phyloP scores from a whole-genome alignment of 345 rosid genomes.

The Gossypium australe region DNA sequence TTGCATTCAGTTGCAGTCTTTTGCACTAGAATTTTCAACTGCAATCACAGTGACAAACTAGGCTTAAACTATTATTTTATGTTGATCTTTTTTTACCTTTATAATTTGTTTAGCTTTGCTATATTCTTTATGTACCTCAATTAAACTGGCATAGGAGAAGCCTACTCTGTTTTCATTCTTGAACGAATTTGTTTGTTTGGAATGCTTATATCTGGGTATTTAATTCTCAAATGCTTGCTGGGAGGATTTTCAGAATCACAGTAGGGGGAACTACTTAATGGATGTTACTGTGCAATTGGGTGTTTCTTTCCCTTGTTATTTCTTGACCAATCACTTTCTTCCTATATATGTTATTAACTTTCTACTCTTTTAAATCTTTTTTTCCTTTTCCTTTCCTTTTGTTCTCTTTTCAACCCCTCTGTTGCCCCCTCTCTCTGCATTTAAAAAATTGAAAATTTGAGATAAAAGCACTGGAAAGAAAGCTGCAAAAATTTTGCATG shows the following conservation, averaged over 20 bases:
- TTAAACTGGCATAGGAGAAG: neutral
- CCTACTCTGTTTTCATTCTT: neutral
- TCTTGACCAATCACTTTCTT: neutral
- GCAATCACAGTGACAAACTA: neutral
- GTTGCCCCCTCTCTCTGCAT: neutral
- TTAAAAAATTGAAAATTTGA: neutral
- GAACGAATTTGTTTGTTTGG: neutral
- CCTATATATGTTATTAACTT: neutral
- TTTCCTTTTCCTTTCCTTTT: neutral
- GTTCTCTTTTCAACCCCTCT: neutral
- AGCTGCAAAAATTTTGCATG: neutral
- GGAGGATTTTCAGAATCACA: neutral
- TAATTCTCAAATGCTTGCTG: neutral
- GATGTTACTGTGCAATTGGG: neutral
- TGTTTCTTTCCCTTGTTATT: neutral
- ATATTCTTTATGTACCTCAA: neutral
- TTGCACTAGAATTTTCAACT: neutral
- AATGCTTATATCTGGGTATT: neutral
- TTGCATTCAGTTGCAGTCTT: neutral
- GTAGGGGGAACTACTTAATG: neutral
- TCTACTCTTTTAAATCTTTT: neutral
- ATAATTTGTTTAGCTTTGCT: no score
- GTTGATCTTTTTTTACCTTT: neutral
- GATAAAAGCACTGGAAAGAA: neutral
- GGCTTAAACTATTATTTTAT: neutral